Conservation (phyloP, 768 basidiomycete genomes). For the Saitozyma sp. region DNA sequence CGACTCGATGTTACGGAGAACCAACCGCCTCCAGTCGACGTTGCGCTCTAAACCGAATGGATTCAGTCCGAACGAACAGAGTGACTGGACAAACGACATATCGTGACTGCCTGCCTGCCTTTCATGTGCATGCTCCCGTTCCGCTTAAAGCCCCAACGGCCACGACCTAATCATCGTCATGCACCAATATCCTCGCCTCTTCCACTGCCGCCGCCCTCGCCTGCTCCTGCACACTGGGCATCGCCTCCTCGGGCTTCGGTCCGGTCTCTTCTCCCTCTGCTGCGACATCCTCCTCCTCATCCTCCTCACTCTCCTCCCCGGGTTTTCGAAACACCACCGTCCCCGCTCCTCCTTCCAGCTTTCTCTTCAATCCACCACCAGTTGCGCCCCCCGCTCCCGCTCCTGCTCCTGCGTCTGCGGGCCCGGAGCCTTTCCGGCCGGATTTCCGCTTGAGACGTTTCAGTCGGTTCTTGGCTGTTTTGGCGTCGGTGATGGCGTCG, state of each 20-base stretch:
- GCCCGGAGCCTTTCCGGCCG: conserved; percentile 56
- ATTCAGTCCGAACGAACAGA: too few species aligned
- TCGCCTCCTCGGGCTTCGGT: too few species aligned
- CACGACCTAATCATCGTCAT: conserved; percentile 51
- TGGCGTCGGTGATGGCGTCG: conserved; percentile 72
- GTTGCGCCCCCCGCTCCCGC: conserved; percentile 8
- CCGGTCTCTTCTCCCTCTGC: conserved; percentile 6
- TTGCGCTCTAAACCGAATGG: too few species aligned
- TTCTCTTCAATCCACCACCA: conserved; percentile 57
- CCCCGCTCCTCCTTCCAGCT: conserved; percentile 52
- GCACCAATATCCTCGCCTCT: conserved; percentile 50
- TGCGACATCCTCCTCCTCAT: conserved; percentile 52
- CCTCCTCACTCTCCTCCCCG: conserved; percentile 53
- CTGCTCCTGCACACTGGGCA: too few species aligned
- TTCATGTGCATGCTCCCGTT: too few species aligned
- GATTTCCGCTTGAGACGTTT: conserved; percentile 91
- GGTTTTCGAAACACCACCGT: conserved; percentile 64
- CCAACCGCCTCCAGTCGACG: too few species aligned
- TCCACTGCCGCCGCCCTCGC: conserved; percentile 18
- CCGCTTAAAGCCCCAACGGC: too few species aligned
- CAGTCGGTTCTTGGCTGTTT: conserved; percentile 92
- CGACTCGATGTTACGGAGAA: too few species aligned
- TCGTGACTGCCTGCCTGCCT: too few species aligned
- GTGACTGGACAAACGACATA: too few species aligned
- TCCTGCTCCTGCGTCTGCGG: neutral